Percentiles rank a stretch among this genome's conserved stretches.
These are phyloP conservation scores for Phialemoniopsis sp. DNA, from an alignment of 2,329 filamentous ascomycete species.

Conservation along the genomic window DNA sequence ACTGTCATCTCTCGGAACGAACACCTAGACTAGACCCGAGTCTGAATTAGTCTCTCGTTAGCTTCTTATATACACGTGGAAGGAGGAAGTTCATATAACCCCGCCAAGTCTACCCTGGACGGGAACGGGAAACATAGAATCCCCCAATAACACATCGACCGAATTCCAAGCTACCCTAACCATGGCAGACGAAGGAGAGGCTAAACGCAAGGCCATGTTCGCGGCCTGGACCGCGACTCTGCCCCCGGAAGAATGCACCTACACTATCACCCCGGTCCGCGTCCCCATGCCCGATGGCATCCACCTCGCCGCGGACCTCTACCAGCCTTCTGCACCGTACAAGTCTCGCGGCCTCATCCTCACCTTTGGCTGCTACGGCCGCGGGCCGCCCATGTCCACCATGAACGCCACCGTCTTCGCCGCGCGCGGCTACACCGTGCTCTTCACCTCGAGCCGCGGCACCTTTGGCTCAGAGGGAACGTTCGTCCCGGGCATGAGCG, in stretches of 20 bases:
- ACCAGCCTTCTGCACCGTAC: slow-evolving; percentile 4
- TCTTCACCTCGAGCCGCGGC: slow-evolving; percentile 12
- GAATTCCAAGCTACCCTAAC: too few relatives aligned
- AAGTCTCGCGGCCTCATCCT: slow-evolving; percentile 6
- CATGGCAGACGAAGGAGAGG: too few relatives aligned
- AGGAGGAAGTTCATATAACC: too few relatives aligned
- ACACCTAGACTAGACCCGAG: too few relatives aligned
- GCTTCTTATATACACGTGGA: too few relatives aligned
- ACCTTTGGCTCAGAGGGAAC: slow-evolving; percentile 13
- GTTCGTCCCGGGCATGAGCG: slow-evolving; percentile 5
- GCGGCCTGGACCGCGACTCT: too few relatives aligned
- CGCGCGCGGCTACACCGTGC: slow-evolving; percentile 15
- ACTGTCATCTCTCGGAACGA: too few relatives aligned
- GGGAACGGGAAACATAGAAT: too few relatives aligned
- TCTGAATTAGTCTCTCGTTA: too few relatives aligned
- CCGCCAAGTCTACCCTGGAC: too few relatives aligned
- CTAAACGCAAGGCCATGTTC: too few relatives aligned
- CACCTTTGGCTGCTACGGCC: slow-evolving; percentile 11
- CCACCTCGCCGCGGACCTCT: slow-evolving; percentile 12
- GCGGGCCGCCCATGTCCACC: slow-evolving; percentile 3
- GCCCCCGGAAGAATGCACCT: slow-evolving; percentile 6
- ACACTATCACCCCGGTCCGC: slow-evolving; percentile 4
- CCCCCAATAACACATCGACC: too few relatives aligned
- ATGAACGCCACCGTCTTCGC: slow-evolving; percentile 8
- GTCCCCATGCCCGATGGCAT: slow-evolving; percentile 11